Evolutionary conservation across 2,329 filamentous ascomycete species (phyloP), one percentile per base, ranked within the genome.

Genomic region (Phialemonium atrogriseum): DNA sequence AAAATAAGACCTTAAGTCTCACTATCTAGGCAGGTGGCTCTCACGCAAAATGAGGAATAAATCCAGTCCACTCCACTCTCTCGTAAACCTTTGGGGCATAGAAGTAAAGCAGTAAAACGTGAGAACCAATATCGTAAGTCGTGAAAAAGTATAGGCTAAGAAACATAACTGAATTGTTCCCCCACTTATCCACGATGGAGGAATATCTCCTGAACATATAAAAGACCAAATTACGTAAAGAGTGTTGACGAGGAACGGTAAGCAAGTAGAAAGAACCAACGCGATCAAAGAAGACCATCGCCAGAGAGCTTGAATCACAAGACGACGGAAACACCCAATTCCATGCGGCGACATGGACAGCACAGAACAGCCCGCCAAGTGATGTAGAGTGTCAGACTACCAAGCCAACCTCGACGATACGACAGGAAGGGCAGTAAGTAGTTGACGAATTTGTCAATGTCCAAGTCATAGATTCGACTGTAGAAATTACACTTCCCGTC

Each of bases 291-390:
- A 24, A 5, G 25, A 30, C 10, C 4, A 15, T 14, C 35, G 26
- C 35, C 35, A 37, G 5, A 37, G 18, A 10, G 22, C 19, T 15
- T 37, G 31, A 11, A 34, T 24, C 4, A 37, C 14, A 6, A 6
- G 21, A n/a, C 4, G 26, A 30, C 4, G 35, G 35, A 22, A 37
- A 37, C 11, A 25, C 15, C 35, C 35, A 37, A 19, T 37, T 37
- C 35, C 35, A 37, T 3, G 35, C 35, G 14, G 18, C 13, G 12
- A 37, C n/a, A 19, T 37, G 35, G 15, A 37, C 21, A 4, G 26
- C 35, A 6, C 27, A 26, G 24, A 37, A 37, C 5, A 14, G 10
- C 4, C 14, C 15, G 8, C 27, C 35, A 16, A n/a, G 27, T 34
- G 7, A 24, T 8, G 14, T 30, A 33, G 10, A 33, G 13, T 8